Evolutionary conservation across 1,284 basidiomycete genomes (phyloP), one percentile per base, ranked within the genome.

Genomic region (Ceratobasidium sp.): DNA sequence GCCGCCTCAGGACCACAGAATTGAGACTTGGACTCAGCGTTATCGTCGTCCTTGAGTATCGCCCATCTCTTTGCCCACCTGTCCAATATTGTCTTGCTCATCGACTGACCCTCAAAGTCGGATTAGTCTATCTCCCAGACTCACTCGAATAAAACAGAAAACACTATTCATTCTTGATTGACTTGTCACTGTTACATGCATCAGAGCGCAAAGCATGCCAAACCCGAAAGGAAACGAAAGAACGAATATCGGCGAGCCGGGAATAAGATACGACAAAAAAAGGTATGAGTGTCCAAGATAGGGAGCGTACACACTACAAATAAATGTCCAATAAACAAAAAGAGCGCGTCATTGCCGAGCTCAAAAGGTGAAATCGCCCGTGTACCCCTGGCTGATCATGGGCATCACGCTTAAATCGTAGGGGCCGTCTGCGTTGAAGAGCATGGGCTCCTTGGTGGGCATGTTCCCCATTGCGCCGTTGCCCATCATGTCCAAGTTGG

Each of bases 361-460:
- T 15, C 47, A 49, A 42, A 3, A 31, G 17, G 29, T 20, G 25
- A 34, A 68, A 3, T 64, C 60, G 38, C 34, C 35, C 27, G 34
- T 13, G 22, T 67, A 67, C 50, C 55, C 64, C 17, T 67, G 64
- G 17, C 50, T 50, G n/a, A 67, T 67, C 64, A 67, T 67, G 38
- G 60, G 27, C 52, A 67, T 67, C 34, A 52, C 47, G 7, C 47
- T 20, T 49, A 32, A 40, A 34, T 64, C 49, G 6, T 64, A 31
- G 12, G 42, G 31, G 10, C 35, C 34, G 3, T 50, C 60, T 13
- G 45, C 60, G 2, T 45, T 32, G 31, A 64, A 53, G 13, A 64
- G 35, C 60, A 64, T 64, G 17, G 49, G 35, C 53, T 35, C 32
- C 3, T 27, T 35, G 2, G 53, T 35, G 17, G 31, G 50, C 2